A percentile compares a stretch with the other conserved stretches of the same genome.
phyloP scores from a whole-genome alignment of 164 flowering plant genomes.

The Magnolia changhungtana region DNA sequence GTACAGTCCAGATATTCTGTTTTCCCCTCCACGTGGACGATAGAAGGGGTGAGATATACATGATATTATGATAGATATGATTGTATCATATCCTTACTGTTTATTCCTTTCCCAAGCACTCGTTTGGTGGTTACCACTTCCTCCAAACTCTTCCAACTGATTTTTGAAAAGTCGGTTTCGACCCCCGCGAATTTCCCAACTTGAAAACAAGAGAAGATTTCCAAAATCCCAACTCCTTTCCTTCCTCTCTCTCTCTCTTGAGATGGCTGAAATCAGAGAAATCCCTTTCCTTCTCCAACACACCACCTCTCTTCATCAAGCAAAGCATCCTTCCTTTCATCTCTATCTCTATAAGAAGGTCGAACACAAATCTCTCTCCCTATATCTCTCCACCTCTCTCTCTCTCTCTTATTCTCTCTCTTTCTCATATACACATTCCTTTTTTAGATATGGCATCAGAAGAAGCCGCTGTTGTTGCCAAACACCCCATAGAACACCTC shows the following conservation, averaged over 20 bases:
- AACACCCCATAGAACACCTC: not conserved
- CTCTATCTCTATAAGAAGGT: conserved; percentile 4
- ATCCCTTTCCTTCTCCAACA: conserved; percentile 43
- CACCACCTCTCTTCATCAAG: conserved; percentile 27
- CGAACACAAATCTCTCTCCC: not conserved
- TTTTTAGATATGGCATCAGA: conserved; percentile 11
- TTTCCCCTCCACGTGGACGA: too few relatives aligned
- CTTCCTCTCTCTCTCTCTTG: conserved; percentile 4
- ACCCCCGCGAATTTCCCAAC: conserved; percentile 13
- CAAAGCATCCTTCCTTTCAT: conserved; percentile 31
- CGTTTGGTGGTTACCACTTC: not conserved
- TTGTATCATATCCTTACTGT: too few relatives aligned
- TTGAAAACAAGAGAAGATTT: conserved; percentile 4
- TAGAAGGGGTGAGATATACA: too few relatives aligned
- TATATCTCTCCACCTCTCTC: not conserved
- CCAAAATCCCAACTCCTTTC: conserved; percentile 30
- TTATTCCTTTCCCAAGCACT: not conserved
- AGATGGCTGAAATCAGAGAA: conserved; percentile 19
- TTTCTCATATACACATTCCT: not conserved
- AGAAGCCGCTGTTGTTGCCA: conserved; percentile 6
- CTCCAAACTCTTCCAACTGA: not conserved
- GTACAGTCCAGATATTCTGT: too few relatives aligned
- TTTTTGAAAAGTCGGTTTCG: not conserved
- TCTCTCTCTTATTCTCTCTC: not conserved
- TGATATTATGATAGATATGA: too few relatives aligned